Base-by-base conservation (phyloP, 2,329 filamentous ascomycete genomes). In the Emergomyces pasteurianus region DNA sequence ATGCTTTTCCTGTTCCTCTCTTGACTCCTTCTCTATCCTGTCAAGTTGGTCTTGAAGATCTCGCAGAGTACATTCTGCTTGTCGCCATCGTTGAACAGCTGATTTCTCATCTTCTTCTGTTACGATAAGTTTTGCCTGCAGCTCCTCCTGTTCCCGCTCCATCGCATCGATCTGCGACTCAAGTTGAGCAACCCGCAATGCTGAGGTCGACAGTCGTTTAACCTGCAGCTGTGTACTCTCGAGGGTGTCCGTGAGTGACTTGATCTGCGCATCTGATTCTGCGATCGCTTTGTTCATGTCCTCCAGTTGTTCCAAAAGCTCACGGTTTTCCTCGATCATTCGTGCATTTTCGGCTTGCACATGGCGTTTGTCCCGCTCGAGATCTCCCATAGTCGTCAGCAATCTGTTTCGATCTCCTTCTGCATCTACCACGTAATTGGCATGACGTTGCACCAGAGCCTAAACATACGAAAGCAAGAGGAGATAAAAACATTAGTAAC, bases 371-470 rank as follows among this genome's bases (percentile, higher is more conserved):
- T 86, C 81, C 58, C 73, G 74, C 76, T 95, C 90, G 58, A 99
- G 80, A 65, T 81, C 81, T 67, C 88, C 86, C 71, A 96, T 91
- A 63, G 83, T 88, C 54, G 79, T 75, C 52, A 83, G 81, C 75
- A 96, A 85, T 63, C 86, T 83, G 63, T 81, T 78, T 63, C 92
- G 88, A 72, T 96, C 91, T 67, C 86, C 85, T 78, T 96, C 91
- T 62, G 92, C 90, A 73, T 96, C 90, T 67, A 87, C 87, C 81
- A 96, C 92, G 75, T 95, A 96, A 62, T 89, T 86, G 79, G 97
- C 92, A 82, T 99, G 92, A 69, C 92, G 88, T 65, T 88, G 85
- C 49, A 99, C 84, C 61, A 99, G 81, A 63, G 91, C 91, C 94
- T 97, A 58, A 21, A 42, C 14, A n/a, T 10, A 21, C 18, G 10